These are phyloP conservation scores for Moricandia arvensis DNA, from an alignment of 345 rosid species.

Conservation along the genomic window DNA sequence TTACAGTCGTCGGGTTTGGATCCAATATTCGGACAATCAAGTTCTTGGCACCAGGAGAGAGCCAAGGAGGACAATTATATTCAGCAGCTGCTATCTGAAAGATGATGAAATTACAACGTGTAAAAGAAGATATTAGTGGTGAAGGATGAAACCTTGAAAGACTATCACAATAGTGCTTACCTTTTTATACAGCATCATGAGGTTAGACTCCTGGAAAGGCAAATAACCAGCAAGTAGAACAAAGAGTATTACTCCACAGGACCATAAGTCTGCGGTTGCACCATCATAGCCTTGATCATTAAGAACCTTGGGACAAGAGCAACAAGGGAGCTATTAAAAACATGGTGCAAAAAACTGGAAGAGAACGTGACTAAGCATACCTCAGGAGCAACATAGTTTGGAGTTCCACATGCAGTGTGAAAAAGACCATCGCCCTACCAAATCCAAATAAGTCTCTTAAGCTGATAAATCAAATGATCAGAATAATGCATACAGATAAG, in stretches of 20 bases:
- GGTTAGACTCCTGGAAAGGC: constrained; percentile 92
- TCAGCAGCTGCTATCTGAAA: constrained; percentile 86
- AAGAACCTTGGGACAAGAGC: constrained; percentile 57
- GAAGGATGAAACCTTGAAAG: constrained; percentile 3
- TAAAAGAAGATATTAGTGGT: constrained; percentile 6
- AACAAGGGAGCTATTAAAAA: background rate
- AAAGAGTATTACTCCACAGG: constrained; percentile 96
- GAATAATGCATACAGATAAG: background rate
- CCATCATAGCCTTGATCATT: constrained; percentile 95
- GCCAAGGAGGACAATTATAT: constrained; percentile 84
- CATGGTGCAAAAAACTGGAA: constrained; percentile 14
- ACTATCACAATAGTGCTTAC: constrained; percentile 42
- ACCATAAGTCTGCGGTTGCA: constrained; percentile 96
- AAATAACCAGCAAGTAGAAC: constrained; percentile 95
- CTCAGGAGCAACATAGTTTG: constrained; percentile 99
- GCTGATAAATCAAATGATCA: background rate
- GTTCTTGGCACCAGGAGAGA: constrained; percentile 89
- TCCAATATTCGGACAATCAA: constrained; percentile 84
- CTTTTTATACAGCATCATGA: constrained; percentile 76
- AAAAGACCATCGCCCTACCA: constrained; percentile 91
- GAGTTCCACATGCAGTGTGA: constrained; percentile 99
- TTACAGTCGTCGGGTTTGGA: constrained; percentile 84
- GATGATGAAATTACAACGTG: constrained; percentile 18
- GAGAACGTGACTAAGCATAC: constrained; percentile 44
- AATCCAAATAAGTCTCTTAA: constrained; percentile 15